phyloP scores from a whole-genome alignment of 2,329 filamentous ascomycete species.

The Lecanicillium sp. region DNA sequence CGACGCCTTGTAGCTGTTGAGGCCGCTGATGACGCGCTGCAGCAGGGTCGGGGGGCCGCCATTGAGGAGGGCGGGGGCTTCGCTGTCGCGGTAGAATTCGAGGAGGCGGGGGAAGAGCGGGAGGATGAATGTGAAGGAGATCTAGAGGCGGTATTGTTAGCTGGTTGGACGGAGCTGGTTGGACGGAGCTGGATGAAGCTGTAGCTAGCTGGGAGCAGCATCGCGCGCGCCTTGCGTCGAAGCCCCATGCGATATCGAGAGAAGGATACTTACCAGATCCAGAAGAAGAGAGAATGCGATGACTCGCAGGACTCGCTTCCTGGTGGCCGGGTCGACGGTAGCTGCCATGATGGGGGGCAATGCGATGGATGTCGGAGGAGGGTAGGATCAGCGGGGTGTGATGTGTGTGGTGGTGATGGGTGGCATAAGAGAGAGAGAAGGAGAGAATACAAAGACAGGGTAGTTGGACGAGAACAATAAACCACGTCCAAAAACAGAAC shows the following conservation, averaged over 20 bases:
- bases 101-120: constrained; percentile 92
- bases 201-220: no score
- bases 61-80: constrained; percentile 47
- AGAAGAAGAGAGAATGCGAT: constrained; percentile 84
- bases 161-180: constrained; percentile 4
- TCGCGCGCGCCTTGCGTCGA: not conserved
- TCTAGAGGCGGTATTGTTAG: constrained; percentile 43
- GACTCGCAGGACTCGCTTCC: constrained; percentile 79
- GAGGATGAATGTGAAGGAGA: constrained; percentile 97
- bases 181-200: constrained; percentile 6
- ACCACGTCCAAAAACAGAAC: not conserved
- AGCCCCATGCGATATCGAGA: not conserved
- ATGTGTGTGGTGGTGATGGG: no score
- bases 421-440: not conserved
- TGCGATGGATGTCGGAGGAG: not conserved
- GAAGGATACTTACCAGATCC: constrained; percentile 62
- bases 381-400: not conserved
- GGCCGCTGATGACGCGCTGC: constrained; percentile 68
- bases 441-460: not conserved
- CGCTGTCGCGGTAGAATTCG: constrained; percentile 88
- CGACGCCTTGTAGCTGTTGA: constrained; percentile 91
- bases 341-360: constrained; percentile 30
- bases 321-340: constrained; percentile 45
- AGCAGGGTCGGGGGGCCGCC: constrained; percentile 60
- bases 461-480: not conserved